A percentile compares a stretch with the other conserved stretches of the same genome.
Evolutionary conservation across 306 rosid genomes (phyloP).

Genomic region (Hippophae rhamnoides): DNA sequence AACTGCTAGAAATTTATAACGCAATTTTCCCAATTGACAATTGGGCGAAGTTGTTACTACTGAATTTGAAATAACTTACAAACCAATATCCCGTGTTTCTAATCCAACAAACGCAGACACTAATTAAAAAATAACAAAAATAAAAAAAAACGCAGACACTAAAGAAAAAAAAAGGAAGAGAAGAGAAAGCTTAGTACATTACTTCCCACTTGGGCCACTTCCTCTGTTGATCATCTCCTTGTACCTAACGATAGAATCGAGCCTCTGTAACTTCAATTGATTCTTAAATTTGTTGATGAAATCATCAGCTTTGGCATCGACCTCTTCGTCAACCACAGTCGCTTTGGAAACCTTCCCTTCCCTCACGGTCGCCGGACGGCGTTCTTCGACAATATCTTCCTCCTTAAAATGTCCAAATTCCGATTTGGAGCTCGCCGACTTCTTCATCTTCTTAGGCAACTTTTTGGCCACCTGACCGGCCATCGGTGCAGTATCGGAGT

Average conservation of each 20-base stretch:
- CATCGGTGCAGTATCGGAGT: constrained; percentile 60
- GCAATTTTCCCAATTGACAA: no score
- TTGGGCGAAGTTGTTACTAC: no score
- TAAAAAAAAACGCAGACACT: no score
- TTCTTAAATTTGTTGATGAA: constrained; percentile 83
- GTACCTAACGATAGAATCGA: constrained; percentile 53
- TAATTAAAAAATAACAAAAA: no score
- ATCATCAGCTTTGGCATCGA: constrained; percentile 74
- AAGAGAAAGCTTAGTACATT: no score
- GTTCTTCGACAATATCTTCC: constrained; percentile 46
- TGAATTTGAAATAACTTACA: no score
- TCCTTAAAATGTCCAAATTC: constrained; percentile 52
- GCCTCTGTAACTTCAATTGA: constrained; percentile 72
- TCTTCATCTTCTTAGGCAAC: constrained; percentile 68
- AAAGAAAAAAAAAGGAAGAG: no score
- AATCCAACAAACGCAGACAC: no score
- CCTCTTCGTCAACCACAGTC: constrained; percentile 38
- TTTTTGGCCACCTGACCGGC: constrained; percentile 47
- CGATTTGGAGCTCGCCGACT: constrained; percentile 66
- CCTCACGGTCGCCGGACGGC: constrained; percentile 57
- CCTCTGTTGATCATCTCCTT: constrained; percentile 47
- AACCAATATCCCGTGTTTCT: no score
- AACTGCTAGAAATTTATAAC: no score
- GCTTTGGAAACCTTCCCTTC: constrained; percentile 25
- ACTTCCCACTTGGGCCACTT: background rate